These are phyloP conservation scores for Rhynchospora pubera DNA, from an alignment of 176 grass and related monocot genomes.

Conservation along the genomic window DNA sequence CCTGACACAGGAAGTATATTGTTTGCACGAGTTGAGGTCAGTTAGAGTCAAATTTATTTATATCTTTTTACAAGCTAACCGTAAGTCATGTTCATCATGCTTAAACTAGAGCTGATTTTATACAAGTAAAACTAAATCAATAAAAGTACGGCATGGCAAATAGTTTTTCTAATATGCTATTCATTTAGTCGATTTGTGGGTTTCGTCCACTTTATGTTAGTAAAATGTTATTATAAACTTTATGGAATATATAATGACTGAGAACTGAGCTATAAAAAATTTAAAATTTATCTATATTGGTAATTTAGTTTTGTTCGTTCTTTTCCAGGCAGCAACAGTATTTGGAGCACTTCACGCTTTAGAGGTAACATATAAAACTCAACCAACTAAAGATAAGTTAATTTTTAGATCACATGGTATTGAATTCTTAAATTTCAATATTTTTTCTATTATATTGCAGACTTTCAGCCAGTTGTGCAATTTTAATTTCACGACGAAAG, in stretches of 20 bases:
- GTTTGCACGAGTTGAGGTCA: constrained; percentile 66
- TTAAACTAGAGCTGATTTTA: not conserved
- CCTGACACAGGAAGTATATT: constrained; percentile 44
- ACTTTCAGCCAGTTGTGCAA: constrained; percentile 86
- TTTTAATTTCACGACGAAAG: constrained; percentile 66
- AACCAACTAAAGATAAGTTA: not conserved
- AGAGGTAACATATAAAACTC: constrained; percentile 46
- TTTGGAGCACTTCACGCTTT: constrained; percentile 86
- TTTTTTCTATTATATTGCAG: constrained; percentile 26
- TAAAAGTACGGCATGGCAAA: not conserved
- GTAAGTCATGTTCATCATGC: not conserved
- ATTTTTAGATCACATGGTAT: not conserved
- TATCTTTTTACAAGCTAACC: not conserved
- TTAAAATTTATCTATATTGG: not conserved
- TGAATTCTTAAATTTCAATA: not conserved
- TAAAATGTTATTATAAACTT: not conserved
- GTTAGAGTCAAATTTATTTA: constrained; percentile 1
- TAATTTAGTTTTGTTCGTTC: constrained; percentile 15
- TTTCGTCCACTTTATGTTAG: too few species aligned
- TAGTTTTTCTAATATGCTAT: not conserved
- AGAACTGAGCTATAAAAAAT: not conserved
- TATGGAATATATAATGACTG: not conserved
- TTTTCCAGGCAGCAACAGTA: constrained; percentile 82
- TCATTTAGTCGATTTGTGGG: too few species aligned
- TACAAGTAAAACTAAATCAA: too few species aligned